Base-by-base conservation (phyloP, 306 rosid species). In the Astragalus membranaceus region DNA sequence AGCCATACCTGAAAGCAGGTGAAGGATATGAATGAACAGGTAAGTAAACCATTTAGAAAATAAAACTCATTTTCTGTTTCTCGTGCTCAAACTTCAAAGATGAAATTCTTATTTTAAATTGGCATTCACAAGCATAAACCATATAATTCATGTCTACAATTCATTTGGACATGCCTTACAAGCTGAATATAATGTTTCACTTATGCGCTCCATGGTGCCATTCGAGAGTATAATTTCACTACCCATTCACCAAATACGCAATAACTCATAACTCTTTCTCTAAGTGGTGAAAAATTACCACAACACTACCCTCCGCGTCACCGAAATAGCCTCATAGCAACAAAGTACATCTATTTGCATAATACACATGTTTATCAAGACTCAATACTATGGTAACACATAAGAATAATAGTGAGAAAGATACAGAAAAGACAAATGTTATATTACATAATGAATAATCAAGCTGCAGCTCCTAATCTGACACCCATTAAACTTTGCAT, bases 1-100 rank as follows among this genome's bases (percentile, higher is more conserved):
- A 92, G 52, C 98, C 98, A 88, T 92, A 92, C 87, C 98, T 92
- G 93, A 84, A 73, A 83, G 63, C 16, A 66, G 43, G 66, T 65
- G 35, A 79, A 32, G 59, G 33, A 64, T 30, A 51, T 7, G 14
- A 59, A 79, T 54, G 83, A 77, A 73, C 10, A 43, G 64, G 59
- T 48, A 51, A 65, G 78, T 48, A 69, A 50, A 67, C 37, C 26
- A 36, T 11, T 41, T 41, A 6, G 20, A 53, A 16, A 65, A 67
- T 6, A 59, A 51, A 67, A 43, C 8, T 4, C 11, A 15, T 32
- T 61, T 36, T 29, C 10, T 51, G 52, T 41, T 32, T 65, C 56
- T 49, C 42, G 58, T 29, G 57, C 16, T 59, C 62, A 50, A 56
- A 64, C 39, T 29, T 58, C 61, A 51, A 57, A 64, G 36, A 59